A percentile compares a stretch with the other conserved stretches of the same genome.
These are phyloP conservation scores for Pancytospora philotis DNA, from an alignment of 371 early-diverging fungal species.

Conservation along the genomic window DNA sequence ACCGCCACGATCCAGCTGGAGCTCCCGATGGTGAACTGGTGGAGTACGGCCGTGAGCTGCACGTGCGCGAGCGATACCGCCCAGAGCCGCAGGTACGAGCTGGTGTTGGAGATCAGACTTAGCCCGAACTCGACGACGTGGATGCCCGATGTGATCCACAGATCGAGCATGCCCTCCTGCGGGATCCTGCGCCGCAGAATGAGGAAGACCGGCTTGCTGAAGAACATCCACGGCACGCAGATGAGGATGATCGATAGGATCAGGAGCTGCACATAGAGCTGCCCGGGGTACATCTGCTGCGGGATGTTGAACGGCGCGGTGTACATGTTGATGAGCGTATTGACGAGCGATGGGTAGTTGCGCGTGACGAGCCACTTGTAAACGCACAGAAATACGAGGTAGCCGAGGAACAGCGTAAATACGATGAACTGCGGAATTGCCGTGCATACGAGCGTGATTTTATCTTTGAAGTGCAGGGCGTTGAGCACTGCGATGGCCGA, in stretches of 20 bases:
- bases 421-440: slow-evolving; percentile 86
- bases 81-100: slow-evolving; percentile 97
- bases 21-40: slow-evolving; percentile 76
- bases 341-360: slow-evolving; percentile 81
- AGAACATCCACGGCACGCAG: slow-evolving; percentile 94
- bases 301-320: slow-evolving; percentile 76
- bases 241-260: slow-evolving; percentile 72
- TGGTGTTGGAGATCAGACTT: slow-evolving; percentile 91
- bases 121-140: slow-evolving; percentile 98
- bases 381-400: slow-evolving; percentile 76
- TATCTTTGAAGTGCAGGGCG: slow-evolving; percentile 71
- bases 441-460: slow-evolving; percentile 69
- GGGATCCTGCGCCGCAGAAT: slow-evolving; percentile 27
- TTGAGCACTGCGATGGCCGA: slow-evolving; percentile 78
- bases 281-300: slow-evolving; percentile 61
- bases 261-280: slow-evolving; percentile 70
- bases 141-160: slow-evolving; percentile 74
- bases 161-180: slow-evolving; percentile 42
- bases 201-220: slow-evolving; percentile 77
- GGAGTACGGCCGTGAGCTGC: slow-evolving; percentile 88
- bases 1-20: slow-evolving; percentile 67
- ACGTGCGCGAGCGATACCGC: slow-evolving; percentile 96
- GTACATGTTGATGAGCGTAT: slow-evolving; percentile 96
- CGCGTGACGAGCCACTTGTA: slow-evolving; percentile 87
- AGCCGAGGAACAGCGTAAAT: slow-evolving; percentile 82